Base-by-base conservation (phyloP, 148 eudicot species). In the Chenopodium quinoa region DNA sequence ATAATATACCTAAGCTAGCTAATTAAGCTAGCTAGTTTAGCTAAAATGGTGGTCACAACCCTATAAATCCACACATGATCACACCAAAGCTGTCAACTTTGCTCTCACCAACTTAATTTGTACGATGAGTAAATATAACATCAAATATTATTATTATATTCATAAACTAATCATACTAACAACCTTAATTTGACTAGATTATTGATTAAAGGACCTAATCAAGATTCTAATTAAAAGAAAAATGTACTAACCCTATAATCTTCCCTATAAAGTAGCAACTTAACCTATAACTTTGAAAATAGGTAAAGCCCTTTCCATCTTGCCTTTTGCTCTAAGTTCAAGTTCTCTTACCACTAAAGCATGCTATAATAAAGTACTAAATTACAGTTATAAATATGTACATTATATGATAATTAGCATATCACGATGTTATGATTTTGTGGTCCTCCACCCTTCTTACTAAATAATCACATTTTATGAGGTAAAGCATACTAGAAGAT, bases 341-440 rank as follows among this genome's bases (percentile, higher is more conserved):
- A 85, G 87, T 85, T 81, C 79, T 60, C 84, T 40, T 75, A 78
- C 84, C 84, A 58, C 82, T 78, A 50, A 74, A 74, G 78, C 77
- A 76, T 76, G 29, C 32, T 47, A 79, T 83, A 66, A 84, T 83
- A 66, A 84, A 75, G 80, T 69, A 74, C 22, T 50, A 50, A 58
- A 47, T 27, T 84, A 71, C 64, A 84, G 75, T 66, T 66, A 81
- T 70, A 84, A 84, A 25, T 84, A n/a, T 81, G 46, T 77, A 84
- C 81, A 81, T 50, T 78, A 73, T 78, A 73, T 84, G 54, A 85
- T 81, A 81, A 85, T 85, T 81, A 85, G 84, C 87, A 81, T 81
- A 85, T 85, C 87, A 85, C 82, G n/a, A 85, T 67, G 87, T 67
- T 66, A 78, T 85, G 82, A 85, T 85, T 81, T 56, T 11, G 84